Percentiles rank a stretch among this genome's conserved stretches.
phyloP scores from a whole-genome alignment of 2,329 filamentous ascomycete species.

The Hawksworthiomyces lignivorus region DNA sequence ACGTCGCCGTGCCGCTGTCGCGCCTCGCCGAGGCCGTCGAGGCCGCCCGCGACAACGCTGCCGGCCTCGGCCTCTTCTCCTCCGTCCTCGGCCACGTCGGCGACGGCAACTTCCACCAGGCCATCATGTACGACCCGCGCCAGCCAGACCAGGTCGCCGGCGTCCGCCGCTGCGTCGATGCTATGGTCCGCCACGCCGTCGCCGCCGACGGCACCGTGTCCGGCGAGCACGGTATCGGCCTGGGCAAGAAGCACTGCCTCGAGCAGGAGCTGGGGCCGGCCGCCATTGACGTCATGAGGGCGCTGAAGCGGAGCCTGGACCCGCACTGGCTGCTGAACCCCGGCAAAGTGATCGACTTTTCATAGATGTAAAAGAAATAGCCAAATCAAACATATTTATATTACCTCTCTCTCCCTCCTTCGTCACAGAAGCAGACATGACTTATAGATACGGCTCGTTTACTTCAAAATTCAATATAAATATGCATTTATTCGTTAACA shows the following conservation, averaged over 20 bases:
- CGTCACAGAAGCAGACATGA: too few relatives aligned
- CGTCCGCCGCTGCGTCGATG: constrained; percentile 43
- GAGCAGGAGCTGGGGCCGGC: constrained; percentile 64
- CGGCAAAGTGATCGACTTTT: too few relatives aligned
- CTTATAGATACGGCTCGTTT: too few relatives aligned
- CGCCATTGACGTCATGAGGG: constrained; percentile 76
- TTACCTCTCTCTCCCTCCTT: too few relatives aligned
- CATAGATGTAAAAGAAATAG: too few relatives aligned
- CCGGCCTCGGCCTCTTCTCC: constrained; percentile 37
- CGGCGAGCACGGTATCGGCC: constrained; percentile 63
- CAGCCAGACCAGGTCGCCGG: too few relatives aligned
- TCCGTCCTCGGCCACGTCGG: constrained; percentile 67
- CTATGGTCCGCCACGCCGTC: constrained; percentile 63
- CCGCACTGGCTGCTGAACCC: too few relatives aligned
- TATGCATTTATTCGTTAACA: too few relatives aligned
- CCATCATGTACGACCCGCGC: too few relatives aligned
- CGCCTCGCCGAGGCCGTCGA: constrained; percentile 63
- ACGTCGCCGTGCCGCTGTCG: constrained; percentile 71
- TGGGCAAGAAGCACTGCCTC: constrained; percentile 70
- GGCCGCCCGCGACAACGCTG: neutral
- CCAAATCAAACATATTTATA: too few relatives aligned
- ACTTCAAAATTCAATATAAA: too few relatives aligned
- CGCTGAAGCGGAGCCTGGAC: too few relatives aligned
- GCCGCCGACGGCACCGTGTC: constrained; percentile 66
- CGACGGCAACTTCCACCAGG: constrained; percentile 63